A percentile compares a stretch with the other conserved stretches of the same genome.
Evolutionary conservation across 768 basidiomycete species (phyloP).

Genomic region (Candolleomyces efflorescens): DNA sequence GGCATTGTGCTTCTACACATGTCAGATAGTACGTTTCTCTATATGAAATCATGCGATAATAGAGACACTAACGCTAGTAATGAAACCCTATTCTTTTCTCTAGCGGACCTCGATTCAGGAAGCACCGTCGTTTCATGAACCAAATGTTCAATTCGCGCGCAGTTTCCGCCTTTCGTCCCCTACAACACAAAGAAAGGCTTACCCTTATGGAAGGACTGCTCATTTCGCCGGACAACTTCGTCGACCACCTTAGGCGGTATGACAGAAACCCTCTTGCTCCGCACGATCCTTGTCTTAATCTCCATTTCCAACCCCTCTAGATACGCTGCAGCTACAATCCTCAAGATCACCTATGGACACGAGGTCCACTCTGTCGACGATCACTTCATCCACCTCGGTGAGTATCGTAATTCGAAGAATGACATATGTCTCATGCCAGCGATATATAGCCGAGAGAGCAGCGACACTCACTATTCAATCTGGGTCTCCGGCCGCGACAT

Average conservation of each 20-base stretch:
- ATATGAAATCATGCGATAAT: not conserved
- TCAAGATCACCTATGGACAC: slow-evolving; percentile 46
- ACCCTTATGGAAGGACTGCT: slow-evolving; percentile 37
- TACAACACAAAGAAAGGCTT: slow-evolving; percentile 40
- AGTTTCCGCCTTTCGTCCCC: slow-evolving; percentile 31
- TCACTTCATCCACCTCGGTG: slow-evolving; percentile 39
- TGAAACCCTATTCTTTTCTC: not conserved
- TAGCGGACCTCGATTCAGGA: slow-evolving; percentile 48
- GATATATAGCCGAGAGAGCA: slow-evolving; percentile 38
- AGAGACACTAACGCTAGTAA: slow-evolving; percentile 4
- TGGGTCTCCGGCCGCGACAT: slow-evolving; percentile 40
- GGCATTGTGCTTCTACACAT: slow-evolving; percentile 44
- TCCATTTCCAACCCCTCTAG: slow-evolving; percentile 20
- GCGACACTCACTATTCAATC: slow-evolving; percentile 41
- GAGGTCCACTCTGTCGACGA: slow-evolving; percentile 41
- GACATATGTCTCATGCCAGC: slow-evolving; percentile 4
- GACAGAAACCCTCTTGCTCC: not conserved
- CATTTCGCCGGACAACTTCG: slow-evolving; percentile 32
- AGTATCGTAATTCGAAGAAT: slow-evolving; percentile 6
- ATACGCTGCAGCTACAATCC: slow-evolving; percentile 43
- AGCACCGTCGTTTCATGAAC: slow-evolving; percentile 48
- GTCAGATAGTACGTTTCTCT: slow-evolving; percentile 38
- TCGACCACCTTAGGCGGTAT: slow-evolving; percentile 42
- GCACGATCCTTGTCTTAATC: not conserved
- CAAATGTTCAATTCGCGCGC: slow-evolving; percentile 44